Evolutionary conservation across 1,284 basidiomycete genomes (phyloP).

Genomic region (Thelephora terrestris): DNA sequence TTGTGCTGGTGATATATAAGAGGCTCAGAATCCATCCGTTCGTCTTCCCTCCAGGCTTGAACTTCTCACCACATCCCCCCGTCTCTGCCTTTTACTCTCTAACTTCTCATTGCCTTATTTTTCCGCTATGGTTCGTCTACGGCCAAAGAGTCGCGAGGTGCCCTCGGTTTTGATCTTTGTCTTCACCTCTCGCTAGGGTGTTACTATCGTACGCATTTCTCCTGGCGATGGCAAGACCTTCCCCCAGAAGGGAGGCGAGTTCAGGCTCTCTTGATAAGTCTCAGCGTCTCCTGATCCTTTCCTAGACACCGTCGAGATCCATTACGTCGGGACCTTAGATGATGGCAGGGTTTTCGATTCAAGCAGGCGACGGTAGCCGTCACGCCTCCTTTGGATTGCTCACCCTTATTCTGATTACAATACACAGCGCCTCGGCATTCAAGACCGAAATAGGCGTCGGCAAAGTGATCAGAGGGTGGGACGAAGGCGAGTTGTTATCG

Average conservation of each 20-base stretch:
- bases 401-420: not conserved
- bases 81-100: slow-evolving; percentile 9
- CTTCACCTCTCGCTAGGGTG: slow-evolving; percentile 24
- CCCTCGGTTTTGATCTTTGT: not conserved
- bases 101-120: slow-evolving; percentile 4
- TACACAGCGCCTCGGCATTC: slow-evolving; percentile 48
- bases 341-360: slow-evolving; percentile 64
- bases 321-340: slow-evolving; percentile 61
- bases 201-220: slow-evolving; percentile 30
- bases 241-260: slow-evolving; percentile 39
- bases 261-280: slow-evolving; percentile 8
- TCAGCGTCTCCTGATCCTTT: slow-evolving; percentile 1
- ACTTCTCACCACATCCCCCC: slow-evolving; percentile 11
- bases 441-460: slow-evolving; percentile 69
- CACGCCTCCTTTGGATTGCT: not conserved
- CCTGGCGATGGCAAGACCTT: slow-evolving; percentile 36
- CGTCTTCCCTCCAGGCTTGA: slow-evolving; percentile 13
- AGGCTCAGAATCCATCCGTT: slow-evolving; percentile 34
- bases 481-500: slow-evolving; percentile 56
- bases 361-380: slow-evolving; percentile 45
- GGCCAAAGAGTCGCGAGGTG: slow-evolving; percentile 1
- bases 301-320: slow-evolving; percentile 48
- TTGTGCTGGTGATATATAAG: slow-evolving; percentile 6
- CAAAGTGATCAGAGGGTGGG: slow-evolving; percentile 85
- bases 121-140: slow-evolving; percentile 16